These are phyloP conservation scores for Zasmidium angulare DNA, from an alignment of 2,329 filamentous ascomycete species.

Conservation along the genomic window DNA sequence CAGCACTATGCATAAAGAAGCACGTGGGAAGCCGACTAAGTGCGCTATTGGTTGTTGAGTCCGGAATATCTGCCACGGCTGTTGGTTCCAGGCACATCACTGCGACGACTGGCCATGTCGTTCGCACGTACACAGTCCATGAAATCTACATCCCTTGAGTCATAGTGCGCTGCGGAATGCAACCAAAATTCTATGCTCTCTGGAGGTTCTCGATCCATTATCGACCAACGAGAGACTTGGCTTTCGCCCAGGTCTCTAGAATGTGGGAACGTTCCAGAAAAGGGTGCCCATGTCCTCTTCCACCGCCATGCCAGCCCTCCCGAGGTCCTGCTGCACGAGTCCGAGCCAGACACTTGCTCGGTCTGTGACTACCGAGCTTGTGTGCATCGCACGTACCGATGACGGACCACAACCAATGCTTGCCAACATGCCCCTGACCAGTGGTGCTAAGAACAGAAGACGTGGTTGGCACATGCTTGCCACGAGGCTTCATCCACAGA, in stretches of 20 bases:
- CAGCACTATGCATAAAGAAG: not conserved
- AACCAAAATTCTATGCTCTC: not conserved
- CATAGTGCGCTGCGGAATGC: not conserved
- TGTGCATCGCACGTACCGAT: not conserved
- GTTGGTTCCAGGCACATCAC: not conserved
- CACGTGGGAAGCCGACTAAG: not conserved
- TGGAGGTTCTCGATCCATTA: not conserved
- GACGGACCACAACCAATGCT: not conserved
- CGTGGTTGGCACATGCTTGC: not conserved
- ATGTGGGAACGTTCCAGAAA: too few species aligned
- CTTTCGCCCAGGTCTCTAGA: too few species aligned
- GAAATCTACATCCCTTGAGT: not conserved
- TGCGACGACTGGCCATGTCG: not conserved
- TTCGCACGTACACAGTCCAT: not conserved
- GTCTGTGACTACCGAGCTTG: too few species aligned
- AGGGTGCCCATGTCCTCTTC: too few species aligned
- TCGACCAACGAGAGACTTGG: not conserved
- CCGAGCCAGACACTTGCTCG: too few species aligned
- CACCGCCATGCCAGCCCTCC: too few species aligned
- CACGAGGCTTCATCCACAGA: not conserved
- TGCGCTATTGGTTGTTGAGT: not conserved
- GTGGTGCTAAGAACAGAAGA: not conserved
- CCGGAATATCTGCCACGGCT: not conserved
- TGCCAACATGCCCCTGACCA: not conserved
- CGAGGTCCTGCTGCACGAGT: too few species aligned